Base-by-base conservation (phyloP, 1,139 yeast species). In the Groenewaldozyma auringiensis region DNA sequence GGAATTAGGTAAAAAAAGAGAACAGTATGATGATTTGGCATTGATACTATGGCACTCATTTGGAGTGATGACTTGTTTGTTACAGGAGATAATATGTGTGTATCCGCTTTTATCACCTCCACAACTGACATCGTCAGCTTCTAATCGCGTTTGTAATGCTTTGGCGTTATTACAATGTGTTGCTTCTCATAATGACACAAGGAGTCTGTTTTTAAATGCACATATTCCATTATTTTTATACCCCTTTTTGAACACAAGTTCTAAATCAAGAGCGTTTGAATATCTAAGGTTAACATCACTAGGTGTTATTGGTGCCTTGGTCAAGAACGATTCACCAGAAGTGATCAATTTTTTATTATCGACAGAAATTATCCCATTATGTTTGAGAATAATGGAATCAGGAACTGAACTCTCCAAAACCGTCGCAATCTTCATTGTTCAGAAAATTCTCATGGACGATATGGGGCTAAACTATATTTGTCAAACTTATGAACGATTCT, bases 261-360 rank as follows among this genome's bases (percentile, higher is more conserved):
- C 95, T 37, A 83, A 92, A 61, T 89, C 88, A 55, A 75, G 96
- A 55, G 86, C 96, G 11, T 92, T 89, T 68, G 98, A 92, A 66
- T 92, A 92, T 63, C 73, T 92, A 57, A 74, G 98, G 53, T 73
- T 92, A 51, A 92, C 98, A 1, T 84, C 95, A 48, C 75, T 92
- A 50, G 98, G 98, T 33, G 97, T 92, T 3, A 86, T 92, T 63
- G 98, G 98, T 16, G 98, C 98, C 0, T 70, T 92, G 50, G 98
- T 92, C 25, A 92, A 92, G 59, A 89, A 89, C 63, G 98, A 92
- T 61, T 85, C 95, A 2, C 88, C 95, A 11, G 96, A 92, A 57
- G 98, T 92, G 43, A 89, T 92, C 51, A 83, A 84, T 52, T 92
- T 92, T 61, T 69, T 92, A 58, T 72, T 92, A 41, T 82, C 96